Base-by-base conservation (phyloP, 345 rosid genomes). In the Cardiospermum halicacabum region DNA sequence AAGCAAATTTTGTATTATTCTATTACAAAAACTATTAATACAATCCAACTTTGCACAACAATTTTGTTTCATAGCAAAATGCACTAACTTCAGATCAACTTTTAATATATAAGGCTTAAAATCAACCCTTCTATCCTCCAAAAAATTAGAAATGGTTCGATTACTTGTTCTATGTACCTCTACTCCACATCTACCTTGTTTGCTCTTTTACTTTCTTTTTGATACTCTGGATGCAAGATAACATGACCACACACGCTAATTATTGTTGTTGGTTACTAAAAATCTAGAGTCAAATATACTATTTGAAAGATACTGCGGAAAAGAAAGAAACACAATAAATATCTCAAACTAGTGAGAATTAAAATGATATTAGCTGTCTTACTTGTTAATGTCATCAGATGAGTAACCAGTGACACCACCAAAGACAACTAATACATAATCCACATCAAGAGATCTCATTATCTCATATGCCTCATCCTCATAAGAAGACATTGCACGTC, bases 331-430 rank as follows among this genome's bases (percentile, higher is more conserved):
- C 27, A 13, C 24, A 42, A 60, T 1, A 18, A 6, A 42, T 27
- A 2, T 18, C 28, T 27, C 31, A 11, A 43, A 34, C 5, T 27
- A 24, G 30, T 28, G 27, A 39, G 31, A 9, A 51, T 65, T 12
- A 42, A 42, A 68, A 37, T 57, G 37, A 11, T 24, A 55, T 13
- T 34, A 27, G 15, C 43, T 58, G 67, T 62, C 92, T 83, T 77
- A 94, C 99, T 94, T 94, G 78, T 94, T 94, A 69, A 94, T 94
- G 73, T 94, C 99, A 78, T 94, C 99, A n/a, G 99, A 94, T 55
- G 99, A 94, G 78, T 94, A 94, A 37, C 99, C 99, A 9, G 99
- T 85, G 66, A 94, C 97, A 57, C 99, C 99, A 34, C 99, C 99
- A 77, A 94, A 94, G 47, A 94, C 99, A 31, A 94, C 99, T 72